Base-by-base conservation (phyloP, 768 basidiomycete species). In the Kwoniella europaea region DNA sequence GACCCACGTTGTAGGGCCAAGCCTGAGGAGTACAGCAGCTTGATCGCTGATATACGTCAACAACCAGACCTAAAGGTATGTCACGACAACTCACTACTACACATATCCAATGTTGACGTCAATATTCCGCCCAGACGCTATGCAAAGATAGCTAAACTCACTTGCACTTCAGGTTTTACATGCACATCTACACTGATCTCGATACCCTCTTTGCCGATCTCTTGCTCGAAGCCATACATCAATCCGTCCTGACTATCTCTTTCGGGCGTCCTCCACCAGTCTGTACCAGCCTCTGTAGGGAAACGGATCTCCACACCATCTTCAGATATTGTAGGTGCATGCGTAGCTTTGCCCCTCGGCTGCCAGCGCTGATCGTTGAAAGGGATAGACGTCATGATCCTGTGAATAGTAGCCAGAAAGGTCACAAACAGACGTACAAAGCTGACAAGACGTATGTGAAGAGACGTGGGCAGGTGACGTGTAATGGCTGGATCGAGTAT, bases 21-120 rank as follows among this genome's bases (percentile, higher is more conserved):
- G 20, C 13, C 72, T 63, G n/a, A 80, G 64, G 53, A 79, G 68
- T 18, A 80, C 18, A 5, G 68, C 54, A 35, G 76, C 79, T 67
- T 80, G 79, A 58, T 80, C 79, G 52, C 79, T 80, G 35, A n/a
- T 42, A 13, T 3, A 18, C 20, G 12, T 12, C 10, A 22, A 55
- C 10, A 18, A 20, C 50, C 20, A 16, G 15, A 55, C 54, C 10
- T 22, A 20, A 55, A 55, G n/a, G 15, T 22, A 55, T 5, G n/a
- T n/a, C 10, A 41, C 29, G 12, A 58, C 12, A 13, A 27, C 22
- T 58, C 29, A 58, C 57, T 58, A 55, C 54, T 55, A 55, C 54
- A 5, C 24, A 12, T 35, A 55, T 55, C 54, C n/a, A 55, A 22
- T 5, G 27, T 27, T 27, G 54, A 18, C 24, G 20, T 55, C 54